A percentile compares a stretch with the other conserved stretches of the same genome.
phyloP scores from a whole-genome alignment of 108 stramenopile species.

The Mayamaea pseudoterrestris region DNA sequence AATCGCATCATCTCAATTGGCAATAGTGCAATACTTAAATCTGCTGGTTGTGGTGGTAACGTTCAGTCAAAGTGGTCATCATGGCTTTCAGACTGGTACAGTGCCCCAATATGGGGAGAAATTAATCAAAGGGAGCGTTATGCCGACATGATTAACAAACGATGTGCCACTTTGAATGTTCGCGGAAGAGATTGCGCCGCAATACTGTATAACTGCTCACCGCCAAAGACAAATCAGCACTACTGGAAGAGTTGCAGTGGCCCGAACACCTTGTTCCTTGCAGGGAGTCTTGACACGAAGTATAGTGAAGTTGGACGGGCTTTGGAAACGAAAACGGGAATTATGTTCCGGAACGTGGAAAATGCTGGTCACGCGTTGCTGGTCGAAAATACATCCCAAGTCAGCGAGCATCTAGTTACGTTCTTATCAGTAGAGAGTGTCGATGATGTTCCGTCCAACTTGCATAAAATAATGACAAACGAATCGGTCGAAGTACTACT shows the following conservation, averaged over 20 bases:
- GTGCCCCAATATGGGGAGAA: slow-evolving; percentile 43
- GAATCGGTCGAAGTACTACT: too few species aligned
- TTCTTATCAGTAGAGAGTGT: too few species aligned
- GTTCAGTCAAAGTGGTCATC: too few species aligned
- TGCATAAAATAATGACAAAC: too few species aligned
- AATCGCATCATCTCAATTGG: too few species aligned
- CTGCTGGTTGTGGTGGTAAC: too few species aligned
- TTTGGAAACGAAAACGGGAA: slow-evolving; percentile 33
- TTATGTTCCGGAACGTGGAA: slow-evolving; percentile 19
- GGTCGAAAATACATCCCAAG: slow-evolving; percentile 34
- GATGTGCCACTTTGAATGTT: slow-evolving; percentile 14
- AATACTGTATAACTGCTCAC: slow-evolving; percentile 46
- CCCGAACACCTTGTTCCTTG: slow-evolving; percentile 54
- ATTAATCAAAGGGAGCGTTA: slow-evolving; percentile 13
- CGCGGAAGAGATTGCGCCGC: slow-evolving; percentile 46
- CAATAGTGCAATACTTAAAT: too few species aligned
- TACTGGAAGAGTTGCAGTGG: slow-evolving; percentile 33
- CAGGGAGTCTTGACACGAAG: slow-evolving; percentile 58
- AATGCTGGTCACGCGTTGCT: slow-evolving; percentile 65
- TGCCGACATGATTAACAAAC: slow-evolving; percentile 19
- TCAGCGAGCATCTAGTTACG: slow-evolving; percentile 24
- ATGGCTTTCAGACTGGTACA: slow-evolving; percentile 31
- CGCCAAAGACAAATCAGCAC: slow-evolving; percentile 22
- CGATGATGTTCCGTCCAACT: too few species aligned
- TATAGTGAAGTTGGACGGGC: slow-evolving; percentile 37